A percentile compares a stretch with the other conserved stretches of the same genome.
phyloP scores from a whole-genome alignment of 2,329 filamentous ascomycete genomes.

The Cordyceps cicadae region DNA sequence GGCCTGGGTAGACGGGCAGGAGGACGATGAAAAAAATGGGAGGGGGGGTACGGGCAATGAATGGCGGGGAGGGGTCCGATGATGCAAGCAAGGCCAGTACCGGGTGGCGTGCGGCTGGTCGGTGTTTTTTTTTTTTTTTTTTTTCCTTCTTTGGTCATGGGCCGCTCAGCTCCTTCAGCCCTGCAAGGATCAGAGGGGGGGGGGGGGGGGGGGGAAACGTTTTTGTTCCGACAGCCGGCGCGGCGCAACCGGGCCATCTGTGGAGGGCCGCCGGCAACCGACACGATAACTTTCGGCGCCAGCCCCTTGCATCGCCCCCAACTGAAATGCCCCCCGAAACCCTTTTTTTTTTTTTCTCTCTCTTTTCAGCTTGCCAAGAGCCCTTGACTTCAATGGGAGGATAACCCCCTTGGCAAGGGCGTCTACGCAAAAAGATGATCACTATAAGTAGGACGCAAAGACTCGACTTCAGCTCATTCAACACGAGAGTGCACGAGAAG shows the following conservation, averaged over 20 bases:
- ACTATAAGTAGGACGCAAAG: background rate
- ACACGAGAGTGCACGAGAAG: background rate
- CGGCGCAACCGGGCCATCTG: no score
- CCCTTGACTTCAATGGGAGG: background rate
- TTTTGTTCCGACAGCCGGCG: no score
- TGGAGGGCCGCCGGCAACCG: no score
- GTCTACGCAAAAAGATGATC: background rate
- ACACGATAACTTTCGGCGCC: background rate
- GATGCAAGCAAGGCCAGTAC: background rate
- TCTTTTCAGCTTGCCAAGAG: background rate
- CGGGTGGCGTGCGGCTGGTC: no score
- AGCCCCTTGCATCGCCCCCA: background rate
- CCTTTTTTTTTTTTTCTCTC: background rate
- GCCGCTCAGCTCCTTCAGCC: background rate
- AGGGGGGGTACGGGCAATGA: background rate
- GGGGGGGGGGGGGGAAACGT: no score
- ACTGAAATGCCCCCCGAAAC: background rate
- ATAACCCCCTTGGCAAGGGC: background rate
- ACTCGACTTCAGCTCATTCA: background rate
- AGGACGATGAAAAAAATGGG: conserved; percentile 10
- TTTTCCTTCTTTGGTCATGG: no score
- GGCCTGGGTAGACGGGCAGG: conserved; percentile 20
- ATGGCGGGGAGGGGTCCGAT: background rate
- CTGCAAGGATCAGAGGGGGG: background rate
- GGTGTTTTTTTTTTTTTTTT: no score